phyloP scores from a whole-genome alignment of 2,329 filamentous ascomycete genomes.

The Trichoderma afroharzianum region DNA sequence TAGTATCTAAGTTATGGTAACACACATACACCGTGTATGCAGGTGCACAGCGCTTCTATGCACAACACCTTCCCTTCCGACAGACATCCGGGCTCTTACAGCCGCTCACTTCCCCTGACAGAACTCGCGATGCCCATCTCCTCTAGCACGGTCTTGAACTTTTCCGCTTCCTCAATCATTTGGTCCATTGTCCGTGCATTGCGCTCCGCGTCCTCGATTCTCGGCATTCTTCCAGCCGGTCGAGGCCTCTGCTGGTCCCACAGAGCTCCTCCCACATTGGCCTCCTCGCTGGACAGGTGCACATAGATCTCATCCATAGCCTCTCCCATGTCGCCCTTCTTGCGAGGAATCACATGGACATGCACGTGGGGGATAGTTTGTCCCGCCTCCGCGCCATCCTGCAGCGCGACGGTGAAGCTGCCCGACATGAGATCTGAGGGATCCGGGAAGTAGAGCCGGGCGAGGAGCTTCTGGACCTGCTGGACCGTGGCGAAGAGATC shows the following conservation, averaged over 20 bases:
- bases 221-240: conserved; percentile 58
- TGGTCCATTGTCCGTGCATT: conserved; percentile 65
- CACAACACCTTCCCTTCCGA: neutral
- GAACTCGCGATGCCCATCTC: conserved; percentile 36
- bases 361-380: conserved; percentile 95
- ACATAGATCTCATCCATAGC: conserved; percentile 71
- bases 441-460: conserved; percentile 50
- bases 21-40: too few relatives aligned
- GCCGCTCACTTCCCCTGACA: neutral
- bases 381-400: conserved; percentile 84
- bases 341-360: conserved; percentile 82
- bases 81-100: neutral
- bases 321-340: conserved; percentile 48
- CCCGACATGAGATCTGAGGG: conserved; percentile 52
- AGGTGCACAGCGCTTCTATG: neutral
- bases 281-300: conserved; percentile 77
- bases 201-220: conserved; percentile 68
- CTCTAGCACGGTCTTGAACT: conserved; percentile 53
- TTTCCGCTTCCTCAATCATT: conserved; percentile 74
- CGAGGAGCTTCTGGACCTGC: conserved; percentile 73
- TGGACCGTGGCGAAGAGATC: conserved; percentile 90
- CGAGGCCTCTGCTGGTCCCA: conserved; percentile 51
- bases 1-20: neutral
- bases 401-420: conserved; percentile 90
- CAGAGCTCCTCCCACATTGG: conserved; percentile 72